Evolutionary conservation across 2,329 filamentous ascomycete genomes (phyloP), one percentile per base, ranked within the genome.

Genomic region (Claviceps fusiformis): DNA sequence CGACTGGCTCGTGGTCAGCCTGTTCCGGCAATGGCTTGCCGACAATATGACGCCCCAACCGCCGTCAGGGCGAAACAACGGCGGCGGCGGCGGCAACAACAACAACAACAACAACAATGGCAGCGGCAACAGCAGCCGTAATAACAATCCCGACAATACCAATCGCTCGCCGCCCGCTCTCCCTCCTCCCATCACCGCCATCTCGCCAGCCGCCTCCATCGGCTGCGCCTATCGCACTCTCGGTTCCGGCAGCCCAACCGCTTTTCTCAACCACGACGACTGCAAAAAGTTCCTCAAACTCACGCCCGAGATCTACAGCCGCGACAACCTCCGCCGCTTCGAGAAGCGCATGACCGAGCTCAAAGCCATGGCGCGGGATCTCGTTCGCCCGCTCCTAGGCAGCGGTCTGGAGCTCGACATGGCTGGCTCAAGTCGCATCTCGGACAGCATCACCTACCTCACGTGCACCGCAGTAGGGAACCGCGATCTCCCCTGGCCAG

Each of bases 21-120:
- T 95, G 13, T 97, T 96, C 71, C 81, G 92, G 3, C 89, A 95
- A 69, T 96, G 91, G 90, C 76, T 96, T 7, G 89, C 89, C 4
- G 91, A 96, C 63, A 92, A 90, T 68, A 95, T 88, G 5, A 86
- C 87, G 2, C 86, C 89, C 0, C 79, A 85, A 3, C 81, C 72
- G 13, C 55, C 69, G 54, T 61, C 67, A 56, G 67, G 59, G 57
- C 65, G 66, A 51, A 65, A 69, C 48, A 59, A 61, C 31, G 62
- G 59, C 53, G 63, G 11, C 50, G 37, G 41, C 15, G 35, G 37
- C 41, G 35, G 33, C 43, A 3, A 1, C 5, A 37, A 37, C 35
- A 37, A 2, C 35, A 37, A 37, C 35, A 65, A 69, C 49, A 59
- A 61, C 31, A 62, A 59, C 53, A 63, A 9, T 44, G 29, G 33